Conservation (phyloP, 2,329 filamentous ascomycete species). For the Epichloe uncinata region DNA sequence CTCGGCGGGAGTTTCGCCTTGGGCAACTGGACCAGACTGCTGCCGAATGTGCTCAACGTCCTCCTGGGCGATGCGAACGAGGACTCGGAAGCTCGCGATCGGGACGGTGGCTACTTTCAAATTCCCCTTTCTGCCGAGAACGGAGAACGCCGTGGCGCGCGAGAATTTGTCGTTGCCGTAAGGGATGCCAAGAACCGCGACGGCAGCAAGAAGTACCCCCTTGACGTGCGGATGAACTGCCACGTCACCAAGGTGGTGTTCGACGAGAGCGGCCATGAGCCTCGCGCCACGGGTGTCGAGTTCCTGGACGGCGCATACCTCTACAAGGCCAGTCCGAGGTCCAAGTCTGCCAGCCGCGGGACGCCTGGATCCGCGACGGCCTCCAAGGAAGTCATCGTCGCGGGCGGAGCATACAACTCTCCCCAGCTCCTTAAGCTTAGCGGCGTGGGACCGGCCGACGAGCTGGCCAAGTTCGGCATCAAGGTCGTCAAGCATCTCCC, state of each 20-base stretch:
- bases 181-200: constrained; percentile 12
- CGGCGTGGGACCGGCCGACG: constrained; percentile 27
- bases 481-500: constrained; percentile 41
- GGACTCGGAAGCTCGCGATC: constrained; percentile 30
- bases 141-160: constrained; percentile 30
- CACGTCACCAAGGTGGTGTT: constrained; percentile 25
- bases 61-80: constrained; percentile 38
- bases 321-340: constrained; percentile 30
- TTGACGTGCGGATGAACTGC: constrained; percentile 13
- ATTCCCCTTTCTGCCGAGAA: constrained; percentile 35
- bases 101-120: constrained; percentile 25
- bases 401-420: constrained; percentile 33
- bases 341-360: constrained; percentile 12
- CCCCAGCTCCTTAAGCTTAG: constrained; percentile 33
- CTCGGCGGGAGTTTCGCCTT: constrained; percentile 12
- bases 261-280: constrained; percentile 13
- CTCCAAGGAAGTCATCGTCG: constrained; percentile 31
- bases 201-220: constrained; percentile 7
- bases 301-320: constrained; percentile 26
- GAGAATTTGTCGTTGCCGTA: constrained; percentile 32
- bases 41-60: constrained; percentile 23
- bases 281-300: constrained; percentile 29
- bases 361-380: constrained; percentile 17
- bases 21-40: constrained; percentile 16
- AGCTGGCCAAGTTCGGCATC: constrained; percentile 31